Conservation (phyloP, 2,329 filamentous ascomycete species). For the Sclerotinia borealis region DNA sequence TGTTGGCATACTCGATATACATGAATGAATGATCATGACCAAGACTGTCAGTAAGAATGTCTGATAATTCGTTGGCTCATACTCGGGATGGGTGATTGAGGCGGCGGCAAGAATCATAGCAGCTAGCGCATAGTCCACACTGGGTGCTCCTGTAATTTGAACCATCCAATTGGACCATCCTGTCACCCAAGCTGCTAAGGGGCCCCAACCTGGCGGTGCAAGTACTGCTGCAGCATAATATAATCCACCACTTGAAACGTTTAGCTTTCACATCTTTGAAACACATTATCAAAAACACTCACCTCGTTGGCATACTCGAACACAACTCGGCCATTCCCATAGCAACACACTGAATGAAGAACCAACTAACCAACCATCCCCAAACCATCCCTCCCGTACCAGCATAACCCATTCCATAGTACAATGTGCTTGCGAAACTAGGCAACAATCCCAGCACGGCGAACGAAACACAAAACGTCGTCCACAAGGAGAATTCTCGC, state of each 20-base stretch:
- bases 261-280: background rate
- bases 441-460: constrained; percentile 66
- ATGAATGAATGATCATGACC: constrained; percentile 61
- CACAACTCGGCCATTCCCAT: constrained; percentile 66
- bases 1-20: constrained; percentile 65
- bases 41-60: constrained; percentile 61
- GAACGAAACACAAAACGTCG: constrained; percentile 69
- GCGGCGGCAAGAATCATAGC: constrained; percentile 67
- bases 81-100: constrained; percentile 62
- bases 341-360: constrained; percentile 66
- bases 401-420: constrained; percentile 60
- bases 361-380: constrained; percentile 69
- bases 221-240: constrained; percentile 71
- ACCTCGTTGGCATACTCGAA: constrained; percentile 65
- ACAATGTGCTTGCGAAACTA: constrained; percentile 65
- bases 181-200: constrained; percentile 62
- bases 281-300: constrained; percentile 13
- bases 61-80: constrained; percentile 59
- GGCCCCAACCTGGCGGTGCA: constrained; percentile 58
- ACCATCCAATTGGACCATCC: constrained; percentile 66
- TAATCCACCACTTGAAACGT: constrained; percentile 50
- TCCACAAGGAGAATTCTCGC: constrained; percentile 68
- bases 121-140: constrained; percentile 59
- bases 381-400: constrained; percentile 62
- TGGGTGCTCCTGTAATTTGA: constrained; percentile 61